Conservation (phyloP, 1,284 basidiomycete species). For the Bothia castanella region DNA sequence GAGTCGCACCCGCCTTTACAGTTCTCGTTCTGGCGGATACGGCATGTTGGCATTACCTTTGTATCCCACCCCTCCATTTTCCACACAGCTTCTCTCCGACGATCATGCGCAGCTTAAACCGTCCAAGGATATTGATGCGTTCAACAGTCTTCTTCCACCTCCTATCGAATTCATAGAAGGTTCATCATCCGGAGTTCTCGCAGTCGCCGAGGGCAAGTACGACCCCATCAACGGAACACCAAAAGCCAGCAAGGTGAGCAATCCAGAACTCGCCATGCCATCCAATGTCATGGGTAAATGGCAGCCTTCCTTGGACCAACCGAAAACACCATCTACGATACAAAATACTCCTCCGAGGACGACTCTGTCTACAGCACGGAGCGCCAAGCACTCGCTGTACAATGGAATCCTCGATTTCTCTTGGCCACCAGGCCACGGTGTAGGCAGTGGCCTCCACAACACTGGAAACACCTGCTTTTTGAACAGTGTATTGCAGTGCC, state of each 20-base stretch:
- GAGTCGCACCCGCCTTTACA: conserved; percentile 5
- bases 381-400: conserved; percentile 40
- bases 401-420: conserved; percentile 51
- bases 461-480: conserved; percentile 97
- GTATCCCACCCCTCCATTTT: conserved; percentile 47
- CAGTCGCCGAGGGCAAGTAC: conserved; percentile 68
- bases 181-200: conserved; percentile 67
- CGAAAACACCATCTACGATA: conserved; percentile 21
- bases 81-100: conserved; percentile 45
- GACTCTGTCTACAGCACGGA: conserved; percentile 19
- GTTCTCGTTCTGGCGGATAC: conserved; percentile 13
- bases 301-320: conserved; percentile 20
- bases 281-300: conserved; percentile 3
- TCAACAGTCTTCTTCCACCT: conserved; percentile 69
- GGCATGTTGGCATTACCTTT: conserved; percentile 62
- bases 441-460: conserved; percentile 78
- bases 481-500: conserved; percentile 92
- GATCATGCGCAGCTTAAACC: conserved; percentile 56
- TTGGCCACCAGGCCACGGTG: conserved; percentile 44
- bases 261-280: not conserved
- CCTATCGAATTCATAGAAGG: conserved; percentile 78
- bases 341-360: conserved; percentile 22
- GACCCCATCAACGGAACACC: conserved; percentile 69
- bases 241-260: conserved; percentile 36
- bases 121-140: conserved; percentile 64